Conservation (phyloP, 2,329 filamentous ascomycete genomes). For the Phoma sp. region DNA sequence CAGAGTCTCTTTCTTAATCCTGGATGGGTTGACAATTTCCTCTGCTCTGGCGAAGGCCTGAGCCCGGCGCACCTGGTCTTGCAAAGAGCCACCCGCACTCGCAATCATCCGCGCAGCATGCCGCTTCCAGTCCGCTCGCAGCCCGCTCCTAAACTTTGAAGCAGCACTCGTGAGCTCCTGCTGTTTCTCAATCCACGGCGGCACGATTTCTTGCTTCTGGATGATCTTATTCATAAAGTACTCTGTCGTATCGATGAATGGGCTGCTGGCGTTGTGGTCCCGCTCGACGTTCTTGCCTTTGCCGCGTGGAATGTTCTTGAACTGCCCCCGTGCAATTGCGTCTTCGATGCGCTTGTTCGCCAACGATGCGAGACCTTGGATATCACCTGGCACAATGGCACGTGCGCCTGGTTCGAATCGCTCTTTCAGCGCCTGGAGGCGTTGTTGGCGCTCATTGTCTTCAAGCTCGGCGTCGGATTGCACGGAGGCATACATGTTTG, state of each 20-base stretch:
- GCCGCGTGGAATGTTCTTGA: slow-evolving; percentile 73
- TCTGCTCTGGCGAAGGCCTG: slow-evolving; percentile 80
- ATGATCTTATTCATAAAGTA: slow-evolving; percentile 99
- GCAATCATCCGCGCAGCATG: slow-evolving; percentile 82
- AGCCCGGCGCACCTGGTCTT: slow-evolving; percentile 75
- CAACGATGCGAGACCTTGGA: slow-evolving; percentile 80
- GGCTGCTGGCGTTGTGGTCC: slow-evolving; percentile 83
- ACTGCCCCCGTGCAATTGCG: slow-evolving; percentile 89
- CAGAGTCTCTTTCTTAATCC: slow-evolving; percentile 53
- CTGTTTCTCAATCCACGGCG: slow-evolving; percentile 99
- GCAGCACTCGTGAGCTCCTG: slow-evolving; percentile 80
- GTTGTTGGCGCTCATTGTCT: slow-evolving; percentile 74
- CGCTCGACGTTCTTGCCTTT: slow-evolving; percentile 80
- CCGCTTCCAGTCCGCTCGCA: slow-evolving; percentile 83
- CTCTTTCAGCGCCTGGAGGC: slow-evolving; percentile 78
- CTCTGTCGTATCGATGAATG: slow-evolving; percentile 94
- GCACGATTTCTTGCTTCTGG: slow-evolving; percentile 91
- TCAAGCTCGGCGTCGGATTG: slow-evolving; percentile 64
- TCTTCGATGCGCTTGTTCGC: slow-evolving; percentile 95
- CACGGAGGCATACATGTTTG: slow-evolving; percentile 61
- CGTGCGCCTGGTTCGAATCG: slow-evolving; percentile 78
- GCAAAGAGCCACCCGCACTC: slow-evolving; percentile 75
- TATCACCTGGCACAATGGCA: slow-evolving; percentile 76
- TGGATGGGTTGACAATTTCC: slow-evolving; percentile 65
- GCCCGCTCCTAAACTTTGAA: slow-evolving; percentile 72